These are phyloP conservation scores for Picochlorum costavermella DNA, from an alignment of 139 green algal species.

Conservation along the genomic window DNA sequence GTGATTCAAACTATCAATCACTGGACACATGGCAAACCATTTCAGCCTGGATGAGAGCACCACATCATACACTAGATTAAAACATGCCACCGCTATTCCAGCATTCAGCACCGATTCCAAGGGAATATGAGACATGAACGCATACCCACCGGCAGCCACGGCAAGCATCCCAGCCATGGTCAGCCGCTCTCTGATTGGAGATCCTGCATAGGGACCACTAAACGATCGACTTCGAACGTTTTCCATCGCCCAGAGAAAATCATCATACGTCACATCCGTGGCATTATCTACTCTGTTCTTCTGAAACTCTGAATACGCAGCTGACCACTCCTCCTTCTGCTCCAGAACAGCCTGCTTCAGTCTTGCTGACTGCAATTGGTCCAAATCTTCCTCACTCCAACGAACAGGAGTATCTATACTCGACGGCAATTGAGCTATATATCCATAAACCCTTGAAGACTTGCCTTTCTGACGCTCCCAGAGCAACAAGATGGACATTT, in stretches of 20 bases:
- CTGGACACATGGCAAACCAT: constrained; percentile 42
- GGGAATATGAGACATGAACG: constrained; percentile 15
- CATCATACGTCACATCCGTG: constrained; percentile 3
- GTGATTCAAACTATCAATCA: constrained; percentile 55
- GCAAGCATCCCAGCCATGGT: constrained; percentile 18
- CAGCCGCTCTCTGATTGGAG: constrained; percentile 15
- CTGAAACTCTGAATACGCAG: constrained; percentile 33
- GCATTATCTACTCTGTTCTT: constrained; percentile 1
- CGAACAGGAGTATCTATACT: constrained; percentile 50
- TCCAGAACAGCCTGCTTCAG: constrained; percentile 50
- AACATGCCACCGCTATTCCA: constrained; percentile 36
- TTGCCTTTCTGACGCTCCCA: constrained; percentile 37
- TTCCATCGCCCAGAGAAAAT: constrained; percentile 62
- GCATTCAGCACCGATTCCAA: constrained; percentile 42
- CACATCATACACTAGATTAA: constrained; percentile 53
- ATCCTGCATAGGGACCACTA: constrained; percentile 62
- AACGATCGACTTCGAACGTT: constrained; percentile 73
- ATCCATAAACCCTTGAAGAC: constrained; percentile 33
- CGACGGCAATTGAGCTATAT: constrained; percentile 56
- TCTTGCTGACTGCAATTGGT: constrained; percentile 51
- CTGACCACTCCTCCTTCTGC: constrained; percentile 55
- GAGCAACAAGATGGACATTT: constrained; percentile 65
- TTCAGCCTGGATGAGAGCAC: constrained; percentile 34
- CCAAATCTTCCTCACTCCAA: constrained; percentile 51
- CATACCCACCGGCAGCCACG: constrained; percentile 7